Conservation (phyloP, 768 basidiomycete genomes). For the Astraeus odoratus region DNA sequence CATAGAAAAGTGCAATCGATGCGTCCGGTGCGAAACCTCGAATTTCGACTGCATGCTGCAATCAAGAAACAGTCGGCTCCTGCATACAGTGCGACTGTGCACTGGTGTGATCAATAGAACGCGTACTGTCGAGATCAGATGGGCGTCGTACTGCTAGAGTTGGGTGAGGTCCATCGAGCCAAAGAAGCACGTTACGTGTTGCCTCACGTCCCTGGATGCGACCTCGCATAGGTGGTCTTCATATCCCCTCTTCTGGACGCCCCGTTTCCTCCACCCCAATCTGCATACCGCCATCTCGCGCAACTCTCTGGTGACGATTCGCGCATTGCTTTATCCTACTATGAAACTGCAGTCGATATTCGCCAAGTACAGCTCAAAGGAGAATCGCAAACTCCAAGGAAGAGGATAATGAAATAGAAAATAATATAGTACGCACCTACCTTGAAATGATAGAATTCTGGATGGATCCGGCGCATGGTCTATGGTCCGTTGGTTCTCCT, state of each 20-base stretch:
- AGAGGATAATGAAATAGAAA: conserved; percentile 44
- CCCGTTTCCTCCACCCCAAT: conserved; percentile 55
- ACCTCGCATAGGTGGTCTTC: conserved; percentile 46
- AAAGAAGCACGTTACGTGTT: conserved; percentile 43
- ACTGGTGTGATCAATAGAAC: conserved; percentile 65
- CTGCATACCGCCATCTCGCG: conserved; percentile 84
- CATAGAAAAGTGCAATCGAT: too few relatives aligned
- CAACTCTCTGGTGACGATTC: conserved; percentile 79
- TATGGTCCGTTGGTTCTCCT: conserved; percentile 52
- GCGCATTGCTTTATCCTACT: conserved; percentile 62
- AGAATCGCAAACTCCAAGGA: conserved; percentile 41
- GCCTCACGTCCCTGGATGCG: background rate
- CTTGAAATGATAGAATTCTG: conserved; percentile 91
- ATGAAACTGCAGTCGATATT: conserved; percentile 73
- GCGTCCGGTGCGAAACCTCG: too few relatives aligned
- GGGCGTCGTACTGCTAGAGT: conserved; percentile 52
- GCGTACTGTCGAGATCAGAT: conserved; percentile 57
- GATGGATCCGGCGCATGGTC: conserved; percentile 88
- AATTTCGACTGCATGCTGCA: conserved; percentile 8
- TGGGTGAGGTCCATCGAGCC: conserved; percentile 68
- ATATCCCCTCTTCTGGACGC: conserved; percentile 57
- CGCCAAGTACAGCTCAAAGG: conserved; percentile 65
- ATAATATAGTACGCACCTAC: conserved; percentile 69
- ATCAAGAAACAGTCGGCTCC: conserved; percentile 14
- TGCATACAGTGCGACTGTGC: conserved; percentile 74